phyloP scores from a whole-genome alignment of 2,329 filamentous ascomycete species.

The Cladosporium halotolerans region DNA sequence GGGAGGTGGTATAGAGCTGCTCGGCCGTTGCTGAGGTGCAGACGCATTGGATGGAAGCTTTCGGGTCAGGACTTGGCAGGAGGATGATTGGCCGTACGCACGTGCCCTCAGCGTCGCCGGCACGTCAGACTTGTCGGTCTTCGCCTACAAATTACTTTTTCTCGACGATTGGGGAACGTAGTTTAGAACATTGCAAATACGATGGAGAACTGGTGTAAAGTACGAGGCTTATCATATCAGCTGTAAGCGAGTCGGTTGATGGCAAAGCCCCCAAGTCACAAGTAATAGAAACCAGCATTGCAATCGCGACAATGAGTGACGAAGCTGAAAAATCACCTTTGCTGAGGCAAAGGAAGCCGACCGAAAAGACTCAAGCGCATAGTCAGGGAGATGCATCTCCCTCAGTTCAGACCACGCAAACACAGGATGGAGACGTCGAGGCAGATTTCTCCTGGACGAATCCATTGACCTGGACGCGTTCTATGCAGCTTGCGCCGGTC shows the following conservation, averaged over 20 bases:
- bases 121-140: conserved; percentile 2
- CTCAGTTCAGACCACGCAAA: background rate
- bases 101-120: background rate
- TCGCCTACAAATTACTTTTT: conserved; percentile 1
- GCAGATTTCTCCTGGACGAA: conserved; percentile 16
- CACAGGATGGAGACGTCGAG: background rate
- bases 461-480: conserved; percentile 18
- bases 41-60: conserved; percentile 10
- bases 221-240: no score
- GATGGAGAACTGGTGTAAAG: no score
- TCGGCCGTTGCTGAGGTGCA: conserved; percentile 4
- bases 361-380: background rate
- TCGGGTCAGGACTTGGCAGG: conserved; percentile 8
- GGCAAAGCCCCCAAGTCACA: no score
- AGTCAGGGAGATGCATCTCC: background rate
- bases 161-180: background rate
- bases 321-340: conserved; percentile 4
- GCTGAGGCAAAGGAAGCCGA: conserved; percentile 3
- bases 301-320: background rate
- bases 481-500: conserved; percentile 16
- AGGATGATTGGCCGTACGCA: background rate
- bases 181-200: no score
- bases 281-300: no score
- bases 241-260: no score
- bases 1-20: background rate